These are phyloP conservation scores for Streptanthus diversifolius DNA, from an alignment of 345 rosid species.

Conservation along the genomic window DNA sequence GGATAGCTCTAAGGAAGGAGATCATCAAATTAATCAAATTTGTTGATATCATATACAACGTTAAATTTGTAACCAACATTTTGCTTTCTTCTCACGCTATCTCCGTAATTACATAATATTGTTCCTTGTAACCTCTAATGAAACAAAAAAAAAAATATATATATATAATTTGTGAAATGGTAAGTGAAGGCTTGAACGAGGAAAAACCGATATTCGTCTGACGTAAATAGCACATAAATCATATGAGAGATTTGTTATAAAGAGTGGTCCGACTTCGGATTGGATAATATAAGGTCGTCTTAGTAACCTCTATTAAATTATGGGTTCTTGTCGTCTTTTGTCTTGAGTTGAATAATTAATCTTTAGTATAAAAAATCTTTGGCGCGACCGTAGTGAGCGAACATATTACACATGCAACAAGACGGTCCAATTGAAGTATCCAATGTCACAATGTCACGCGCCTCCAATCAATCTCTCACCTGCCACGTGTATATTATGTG, in stretches of 20 bases:
- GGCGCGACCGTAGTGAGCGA: not conserved
- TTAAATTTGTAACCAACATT: not conserved
- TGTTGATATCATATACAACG: not conserved
- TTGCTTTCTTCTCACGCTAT: not conserved
- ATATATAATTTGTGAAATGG: not conserved
- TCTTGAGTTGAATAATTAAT: not conserved
- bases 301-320: not conserved
- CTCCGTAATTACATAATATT: not conserved
- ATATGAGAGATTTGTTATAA: not conserved
- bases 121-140: not conserved
- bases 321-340: not conserved
- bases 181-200: not conserved
- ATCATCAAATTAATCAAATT: not conserved
- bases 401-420: not conserved
- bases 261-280: not conserved
- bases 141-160: no score
- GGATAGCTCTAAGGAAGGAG: not conserved
- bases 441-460: conserved; percentile 6
- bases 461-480: not conserved
- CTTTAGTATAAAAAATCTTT: not conserved
- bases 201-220: not conserved
- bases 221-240: not conserved
- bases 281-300: not conserved
- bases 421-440: conserved; percentile 11
- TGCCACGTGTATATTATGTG: no score